A percentile compares a stretch with the other conserved stretches of the same genome.
Evolutionary conservation across 352 stramenopile genomes (phyloP).

Genomic region (Phytophthora boehmeriae): DNA sequence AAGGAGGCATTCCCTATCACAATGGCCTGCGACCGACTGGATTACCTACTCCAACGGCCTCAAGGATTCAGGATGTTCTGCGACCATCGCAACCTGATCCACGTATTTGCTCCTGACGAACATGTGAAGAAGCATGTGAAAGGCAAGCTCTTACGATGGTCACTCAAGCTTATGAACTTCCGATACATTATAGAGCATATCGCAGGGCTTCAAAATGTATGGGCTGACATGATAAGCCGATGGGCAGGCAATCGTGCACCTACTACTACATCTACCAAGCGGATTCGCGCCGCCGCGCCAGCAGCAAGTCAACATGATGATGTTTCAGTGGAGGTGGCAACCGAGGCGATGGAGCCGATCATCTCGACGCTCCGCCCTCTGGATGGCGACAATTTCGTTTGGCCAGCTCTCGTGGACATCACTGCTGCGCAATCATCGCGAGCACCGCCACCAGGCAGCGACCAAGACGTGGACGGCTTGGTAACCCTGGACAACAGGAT

Average conservation of each 20-base stretch:
- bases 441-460: too few species aligned
- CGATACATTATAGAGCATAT: constrained; percentile 8
- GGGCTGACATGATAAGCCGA: constrained; percentile 7
- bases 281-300: too few species aligned
- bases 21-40: neutral
- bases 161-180: neutral
- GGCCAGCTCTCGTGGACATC: too few species aligned
- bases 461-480: too few species aligned
- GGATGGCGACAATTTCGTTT: too few species aligned
- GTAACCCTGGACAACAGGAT: too few species aligned
- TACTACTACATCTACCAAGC: too few species aligned
- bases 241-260: constrained; percentile 3
- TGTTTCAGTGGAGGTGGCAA: too few species aligned
- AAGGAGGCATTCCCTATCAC: neutral
- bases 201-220: neutral
- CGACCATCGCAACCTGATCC: neutral
- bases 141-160: neutral
- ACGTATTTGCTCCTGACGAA: neutral
- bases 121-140: neutral
- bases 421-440: too few species aligned
- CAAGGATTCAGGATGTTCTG: neutral
- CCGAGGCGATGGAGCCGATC: too few species aligned
- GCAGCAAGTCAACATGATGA: too few species aligned
- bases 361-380: too few species aligned
- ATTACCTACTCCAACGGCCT: neutral